Conservation (phyloP, 2,329 filamentous ascomycete species). For the Calonectria ilicicola region DNA sequence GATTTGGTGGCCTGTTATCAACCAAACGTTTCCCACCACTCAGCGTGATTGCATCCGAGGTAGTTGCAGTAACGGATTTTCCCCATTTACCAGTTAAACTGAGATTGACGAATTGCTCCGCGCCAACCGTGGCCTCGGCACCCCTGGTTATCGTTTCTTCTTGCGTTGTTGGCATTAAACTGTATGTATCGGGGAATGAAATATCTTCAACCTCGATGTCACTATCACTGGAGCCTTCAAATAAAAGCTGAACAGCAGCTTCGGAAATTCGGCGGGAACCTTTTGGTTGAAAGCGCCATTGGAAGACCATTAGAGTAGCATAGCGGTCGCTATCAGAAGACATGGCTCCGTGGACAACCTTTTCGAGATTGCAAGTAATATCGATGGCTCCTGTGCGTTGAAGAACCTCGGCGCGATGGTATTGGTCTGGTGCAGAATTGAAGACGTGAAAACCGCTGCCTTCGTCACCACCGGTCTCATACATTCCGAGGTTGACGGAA, state of each 20-base stretch:
- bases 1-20: background rate
- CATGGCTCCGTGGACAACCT: background rate
- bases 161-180: background rate
- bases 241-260: background rate
- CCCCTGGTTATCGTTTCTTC: background rate
- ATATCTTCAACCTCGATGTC: background rate
- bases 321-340: background rate
- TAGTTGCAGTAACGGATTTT: background rate
- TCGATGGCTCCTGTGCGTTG: constrained; percentile 28
- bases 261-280: background rate
- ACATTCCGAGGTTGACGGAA: background rate
- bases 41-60: background rate
- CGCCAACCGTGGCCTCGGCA: background rate
- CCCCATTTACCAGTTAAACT: background rate
- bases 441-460: constrained; percentile 24
- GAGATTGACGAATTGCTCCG: background rate
- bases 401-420: constrained; percentile 25
- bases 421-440: constrained; percentile 21
- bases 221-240: background rate
- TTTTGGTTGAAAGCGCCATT: background rate
- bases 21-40: background rate
- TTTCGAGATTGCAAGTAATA: constrained; percentile 18
- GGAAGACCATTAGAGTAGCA: background rate
- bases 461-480: constrained; percentile 5
- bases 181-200: background rate